phyloP scores from a whole-genome alignment of 768 basidiomycete genomes.

The Hericium erinaceus region DNA sequence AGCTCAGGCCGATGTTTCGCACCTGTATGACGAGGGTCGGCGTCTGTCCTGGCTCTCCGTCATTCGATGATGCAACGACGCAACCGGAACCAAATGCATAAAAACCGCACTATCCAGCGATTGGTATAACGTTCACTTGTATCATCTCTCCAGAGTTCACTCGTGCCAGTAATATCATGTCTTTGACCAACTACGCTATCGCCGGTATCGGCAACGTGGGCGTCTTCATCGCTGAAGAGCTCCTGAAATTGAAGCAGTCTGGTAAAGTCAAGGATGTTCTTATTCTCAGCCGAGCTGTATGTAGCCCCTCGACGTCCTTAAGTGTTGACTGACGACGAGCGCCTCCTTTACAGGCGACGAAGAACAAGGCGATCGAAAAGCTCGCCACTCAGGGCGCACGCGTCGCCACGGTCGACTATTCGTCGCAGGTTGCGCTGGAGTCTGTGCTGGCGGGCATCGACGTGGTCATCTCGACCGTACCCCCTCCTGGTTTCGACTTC shows the following conservation, averaged over 20 bases:
- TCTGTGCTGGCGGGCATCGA: constrained; percentile 8
- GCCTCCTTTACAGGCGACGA: neutral
- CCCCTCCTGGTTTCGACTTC: neutral
- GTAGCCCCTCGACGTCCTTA: neutral
- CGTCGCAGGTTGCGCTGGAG: constrained; percentile 6
- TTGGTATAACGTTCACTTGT: neutral
- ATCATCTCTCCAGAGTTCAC: neutral
- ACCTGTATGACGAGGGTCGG: too few species aligned
- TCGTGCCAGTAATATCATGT: constrained; percentile 2
- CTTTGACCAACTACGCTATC: constrained; percentile 9
- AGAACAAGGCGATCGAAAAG: neutral
- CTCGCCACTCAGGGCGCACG: constrained; percentile 8
- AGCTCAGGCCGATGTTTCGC: too few species aligned
- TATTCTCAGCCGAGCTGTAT: constrained; percentile 11
- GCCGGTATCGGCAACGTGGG: constrained; percentile 13
- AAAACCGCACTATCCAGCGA: too few species aligned
- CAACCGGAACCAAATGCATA: too few species aligned
- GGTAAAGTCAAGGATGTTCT: constrained; percentile 6
- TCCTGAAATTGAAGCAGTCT: constrained; percentile 10
- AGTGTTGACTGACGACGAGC: neutral
- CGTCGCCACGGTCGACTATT: constrained; percentile 4
- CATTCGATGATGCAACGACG: too few species aligned
- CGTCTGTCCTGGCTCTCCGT: too few species aligned
- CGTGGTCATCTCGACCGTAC: constrained; percentile 12
- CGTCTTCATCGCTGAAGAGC: constrained; percentile 10